These are phyloP conservation scores for Chrysanthemum seticuspe DNA, from an alignment of 129 eudicot species.

Conservation along the genomic window DNA sequence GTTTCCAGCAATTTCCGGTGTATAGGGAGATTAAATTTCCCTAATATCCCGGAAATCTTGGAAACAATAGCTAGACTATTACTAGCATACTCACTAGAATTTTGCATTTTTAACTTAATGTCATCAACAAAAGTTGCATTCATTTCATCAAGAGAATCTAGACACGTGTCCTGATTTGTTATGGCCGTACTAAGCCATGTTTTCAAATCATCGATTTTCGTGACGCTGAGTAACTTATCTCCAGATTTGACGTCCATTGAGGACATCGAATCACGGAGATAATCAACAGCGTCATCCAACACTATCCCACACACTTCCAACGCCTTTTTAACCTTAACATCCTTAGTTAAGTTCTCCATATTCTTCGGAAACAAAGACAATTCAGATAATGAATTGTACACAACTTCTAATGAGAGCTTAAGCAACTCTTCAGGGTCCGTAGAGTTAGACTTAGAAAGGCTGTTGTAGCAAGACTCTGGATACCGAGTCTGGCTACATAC, in stretches of 20 bases:
- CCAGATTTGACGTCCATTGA: conserved; percentile 29
- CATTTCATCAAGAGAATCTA: conserved; percentile 55
- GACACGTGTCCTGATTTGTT: conserved; percentile 78
- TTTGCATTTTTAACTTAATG: conserved; percentile 28
- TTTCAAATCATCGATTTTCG: conserved; percentile 43
- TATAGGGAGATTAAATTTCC: conserved; percentile 43
- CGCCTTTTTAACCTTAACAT: conserved; percentile 32
- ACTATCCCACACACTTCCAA: conserved; percentile 43
- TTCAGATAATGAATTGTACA: conserved; percentile 25
- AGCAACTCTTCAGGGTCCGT: conserved; percentile 62
- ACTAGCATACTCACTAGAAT: conserved; percentile 63
- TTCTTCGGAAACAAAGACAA: conserved; percentile 25
- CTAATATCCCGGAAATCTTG: conserved; percentile 43
- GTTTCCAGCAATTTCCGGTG: conserved; percentile 52
- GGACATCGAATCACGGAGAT: conserved; percentile 46
- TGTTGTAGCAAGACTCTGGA: conserved; percentile 60
- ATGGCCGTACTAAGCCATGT: conserved; percentile 73
- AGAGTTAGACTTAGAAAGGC: conserved; percentile 41
- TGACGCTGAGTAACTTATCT: neutral
- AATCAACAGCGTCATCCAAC: conserved; percentile 62
- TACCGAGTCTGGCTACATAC: conserved; percentile 58
- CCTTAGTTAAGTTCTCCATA: neutral
- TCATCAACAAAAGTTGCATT: conserved; percentile 38
- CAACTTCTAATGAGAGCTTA: conserved; percentile 48
- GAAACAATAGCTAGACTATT: conserved; percentile 81